These are phyloP conservation scores for Aspergillus novofumigatus DNA, from an alignment of 2,329 filamentous ascomycete genomes.

Conservation along the genomic window DNA sequence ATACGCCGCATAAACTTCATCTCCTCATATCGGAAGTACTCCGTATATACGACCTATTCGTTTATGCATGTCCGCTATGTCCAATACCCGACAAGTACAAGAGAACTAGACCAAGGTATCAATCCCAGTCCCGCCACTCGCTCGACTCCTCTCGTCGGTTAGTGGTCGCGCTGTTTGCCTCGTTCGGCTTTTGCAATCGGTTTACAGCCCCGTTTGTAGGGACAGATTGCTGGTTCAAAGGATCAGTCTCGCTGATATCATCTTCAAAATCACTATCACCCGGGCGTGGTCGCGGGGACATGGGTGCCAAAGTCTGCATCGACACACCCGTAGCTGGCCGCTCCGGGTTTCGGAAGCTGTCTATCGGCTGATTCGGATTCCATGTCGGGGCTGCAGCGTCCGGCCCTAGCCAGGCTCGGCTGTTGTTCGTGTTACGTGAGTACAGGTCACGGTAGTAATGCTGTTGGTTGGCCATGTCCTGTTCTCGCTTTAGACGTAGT, in stretches of 20 bases:
- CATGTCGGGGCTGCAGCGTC: slow-evolving; percentile 16
- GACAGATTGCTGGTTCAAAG: slow-evolving; percentile 12
- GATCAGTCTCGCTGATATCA: slow-evolving; percentile 19
- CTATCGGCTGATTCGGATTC: slow-evolving; percentile 16
- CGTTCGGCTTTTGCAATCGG: background rate
- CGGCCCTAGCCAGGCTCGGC: slow-evolving; percentile 22
- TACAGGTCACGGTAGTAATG: slow-evolving; percentile 34
- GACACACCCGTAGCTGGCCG: slow-evolving; percentile 39
- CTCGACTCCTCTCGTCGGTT: slow-evolving; percentile 20
- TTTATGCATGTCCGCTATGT: background rate
- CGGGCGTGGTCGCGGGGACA: slow-evolving; percentile 34
- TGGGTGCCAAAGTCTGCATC: slow-evolving; percentile 40
- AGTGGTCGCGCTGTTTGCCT: background rate
- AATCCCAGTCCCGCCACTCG: slow-evolving; percentile 42
- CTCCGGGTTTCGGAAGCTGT: slow-evolving; percentile 20
- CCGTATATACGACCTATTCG: background rate
- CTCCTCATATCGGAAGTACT: background rate
- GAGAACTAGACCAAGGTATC: slow-evolving; percentile 8
- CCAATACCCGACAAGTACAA: background rate
- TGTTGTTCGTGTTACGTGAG: slow-evolving; percentile 31
- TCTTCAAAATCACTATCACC: slow-evolving; percentile 34
- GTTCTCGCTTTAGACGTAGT: slow-evolving; percentile 27
- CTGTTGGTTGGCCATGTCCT: slow-evolving; percentile 26
- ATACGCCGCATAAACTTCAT: background rate
- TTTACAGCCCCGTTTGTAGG: background rate